phyloP scores from a whole-genome alignment of 805 yeast genomes.

The Lachancea sp. region DNA sequence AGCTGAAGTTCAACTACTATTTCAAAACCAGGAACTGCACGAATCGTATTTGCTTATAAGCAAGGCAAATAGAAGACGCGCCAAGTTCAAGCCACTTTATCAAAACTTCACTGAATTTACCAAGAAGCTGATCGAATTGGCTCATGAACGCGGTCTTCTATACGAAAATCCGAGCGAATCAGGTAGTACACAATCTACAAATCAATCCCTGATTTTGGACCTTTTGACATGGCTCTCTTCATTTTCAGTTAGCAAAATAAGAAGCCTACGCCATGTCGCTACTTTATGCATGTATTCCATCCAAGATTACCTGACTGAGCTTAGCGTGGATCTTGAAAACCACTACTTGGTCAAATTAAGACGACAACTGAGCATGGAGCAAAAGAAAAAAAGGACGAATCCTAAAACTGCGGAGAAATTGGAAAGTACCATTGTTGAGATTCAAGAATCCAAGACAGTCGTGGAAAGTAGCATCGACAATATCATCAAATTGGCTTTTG shows the following conservation, averaged over 20 bases:
- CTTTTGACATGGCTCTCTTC: conserved; percentile 71
- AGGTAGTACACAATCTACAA: conserved; percentile 26
- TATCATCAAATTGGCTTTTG: conserved; percentile 58
- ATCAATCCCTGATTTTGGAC: conserved; percentile 35
- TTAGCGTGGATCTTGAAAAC: conserved; percentile 35
- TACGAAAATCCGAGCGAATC: conserved; percentile 32
- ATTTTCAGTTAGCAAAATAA: conserved; percentile 58
- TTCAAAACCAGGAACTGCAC: conserved; percentile 53
- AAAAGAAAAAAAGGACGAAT: conserved; percentile 34
- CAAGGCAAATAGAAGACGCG: conserved; percentile 38
- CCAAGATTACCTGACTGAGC: conserved; percentile 53
- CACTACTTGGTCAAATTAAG: conserved; percentile 35
- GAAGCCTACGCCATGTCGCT: conserved; percentile 66
- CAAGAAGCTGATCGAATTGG: conserved; percentile 41
- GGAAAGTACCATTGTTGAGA: conserved; percentile 36
- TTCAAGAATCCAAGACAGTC: conserved; percentile 45
- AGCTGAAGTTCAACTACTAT: conserved; percentile 60
- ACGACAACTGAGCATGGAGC: conserved; percentile 34
- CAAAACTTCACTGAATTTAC: conserved; percentile 52
- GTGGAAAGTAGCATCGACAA: conserved; percentile 56
- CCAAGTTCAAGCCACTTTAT: conserved; percentile 41
- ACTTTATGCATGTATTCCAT: conserved; percentile 53
- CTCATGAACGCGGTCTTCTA: conserved; percentile 58
- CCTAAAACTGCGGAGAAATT: conserved; percentile 44
- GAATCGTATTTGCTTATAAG: conserved; percentile 63